Base-by-base conservation (phyloP, 148 eudicot species). In the Pouteria glomerata region DNA sequence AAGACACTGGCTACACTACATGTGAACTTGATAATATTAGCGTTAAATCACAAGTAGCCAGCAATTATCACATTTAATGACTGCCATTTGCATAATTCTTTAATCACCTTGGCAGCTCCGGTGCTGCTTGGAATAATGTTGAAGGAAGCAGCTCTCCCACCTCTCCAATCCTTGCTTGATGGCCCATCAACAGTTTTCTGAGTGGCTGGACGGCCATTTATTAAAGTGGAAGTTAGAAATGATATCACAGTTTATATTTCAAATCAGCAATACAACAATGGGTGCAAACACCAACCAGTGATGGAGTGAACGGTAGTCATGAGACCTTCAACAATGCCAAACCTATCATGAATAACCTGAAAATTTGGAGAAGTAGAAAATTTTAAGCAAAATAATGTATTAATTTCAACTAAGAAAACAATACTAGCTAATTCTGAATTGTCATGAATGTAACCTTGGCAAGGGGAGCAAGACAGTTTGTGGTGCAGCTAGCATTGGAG, bases 391-490 rank as follows among this genome's bases (percentile, higher is more conserved):
- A n/a, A 15, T 27, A 30, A 23, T 68, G 4, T 4, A 44, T 21
- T 18, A 30, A 24, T 33, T 58, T 71, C 29, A 21, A 19, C n/a
- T 8, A 8, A 39, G 6, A 4, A n/a, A 57, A 39, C 5, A 59
- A 13, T 3, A 8, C 37, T 56, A 74, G 24, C 5, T 6, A 18
- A 59, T 29, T 42, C 1, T 29, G 47, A n/a, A 26, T 34, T 27
- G 51, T 35, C 37, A 10, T 4, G 2, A 19, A 34, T 30, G 31
- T 1, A 72, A 89, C 96, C 90, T 90, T 88, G 70, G 89, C 96
- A n/a, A 90, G 76, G 44, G 87, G 86, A 76, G 97, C 96, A 76
- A 90, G 96, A 75, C 93, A 88, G 75, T 90, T 88, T 42, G 93
- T 90, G 18, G 93, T 90, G 84, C 96, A 88, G 56, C 89, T 85